Evolutionary conservation across 192 early-diverging fungal genomes (phyloP), one percentile per base, ranked within the genome.

Genomic region (Linnemannia exigua): DNA sequence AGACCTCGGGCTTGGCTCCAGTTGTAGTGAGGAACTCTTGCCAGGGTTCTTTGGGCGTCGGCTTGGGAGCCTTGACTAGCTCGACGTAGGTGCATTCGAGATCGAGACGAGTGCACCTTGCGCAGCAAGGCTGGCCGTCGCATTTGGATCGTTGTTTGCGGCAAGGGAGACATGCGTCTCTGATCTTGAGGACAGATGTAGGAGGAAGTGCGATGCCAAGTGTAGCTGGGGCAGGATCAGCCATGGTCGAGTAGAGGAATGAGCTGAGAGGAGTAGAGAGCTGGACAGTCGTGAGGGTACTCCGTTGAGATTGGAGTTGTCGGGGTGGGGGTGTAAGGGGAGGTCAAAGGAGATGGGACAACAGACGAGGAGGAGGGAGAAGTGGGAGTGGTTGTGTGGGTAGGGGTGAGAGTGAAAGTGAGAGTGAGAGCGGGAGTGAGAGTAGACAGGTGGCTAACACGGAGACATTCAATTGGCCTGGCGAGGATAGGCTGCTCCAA

Each of bases 41-140:
- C 84, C 84, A 86, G 28, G 84, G 84, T 31, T 86, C 84, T 46
- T 80, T 79, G 38, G 78, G 78, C 14, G 67, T 50, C 5, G 69
- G 84, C 12, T 74, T 73, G 0, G 84, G 84, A 0, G 84, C 84
- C 41, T 80, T 86, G 36, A 86, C 84, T 5, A 86, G 71, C 22
- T 86, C 84, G 33, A 86, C 79, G 66, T 86, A 86, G 28, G 84
- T 86, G 66, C 84, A 86, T 77, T 86, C 84, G 19, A 86, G 84
- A 67, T 86, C 84, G 33, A 86, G 84, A 36, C 79, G 84, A 58
- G 79, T 54, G 71, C 84, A 86, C 37, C 84, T 75, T 44, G 84
- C 50, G 28, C 84, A 86, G 41, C 77, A 76, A 38, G 84, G 74
- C 48, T 86, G 84, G 2, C 84, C 84, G 73, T 86, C 84, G 41